Conservation (phyloP, 371 early-diverging fungal genomes). For the Chytridium lagenaria region DNA sequence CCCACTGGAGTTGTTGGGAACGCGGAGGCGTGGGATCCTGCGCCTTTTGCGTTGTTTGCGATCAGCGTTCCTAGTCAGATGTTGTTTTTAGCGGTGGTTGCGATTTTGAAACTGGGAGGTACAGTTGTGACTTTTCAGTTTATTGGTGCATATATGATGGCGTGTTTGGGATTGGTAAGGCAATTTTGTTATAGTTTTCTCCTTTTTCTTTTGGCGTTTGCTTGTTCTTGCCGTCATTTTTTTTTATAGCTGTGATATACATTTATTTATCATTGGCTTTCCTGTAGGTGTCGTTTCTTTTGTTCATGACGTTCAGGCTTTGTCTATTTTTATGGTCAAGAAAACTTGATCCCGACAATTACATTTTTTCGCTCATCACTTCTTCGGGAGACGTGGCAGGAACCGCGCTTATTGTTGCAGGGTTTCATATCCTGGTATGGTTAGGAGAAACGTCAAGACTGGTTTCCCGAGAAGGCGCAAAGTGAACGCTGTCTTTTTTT, state of each 20-base stretch:
- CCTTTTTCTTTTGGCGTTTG: constrained; percentile 7
- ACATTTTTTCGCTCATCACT: constrained; percentile 75
- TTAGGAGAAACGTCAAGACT: neutral
- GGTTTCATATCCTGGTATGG: constrained; percentile 33
- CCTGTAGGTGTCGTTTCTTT: constrained; percentile 14
- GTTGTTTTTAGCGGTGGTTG: constrained; percentile 67
- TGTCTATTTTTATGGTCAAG: constrained; percentile 69
- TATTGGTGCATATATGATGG: constrained; percentile 48
- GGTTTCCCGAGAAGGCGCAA: neutral
- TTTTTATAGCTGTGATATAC: too few relatives aligned
- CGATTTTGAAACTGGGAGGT: constrained; percentile 61
- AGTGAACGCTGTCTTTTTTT: too few relatives aligned
- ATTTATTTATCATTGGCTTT: too few relatives aligned
- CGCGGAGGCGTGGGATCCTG: constrained; percentile 59
- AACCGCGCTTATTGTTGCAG: constrained; percentile 52
- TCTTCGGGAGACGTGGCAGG: constrained; percentile 53
- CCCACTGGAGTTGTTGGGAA: constrained; percentile 11
- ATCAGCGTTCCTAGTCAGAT: constrained; percentile 78
- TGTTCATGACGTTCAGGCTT: constrained; percentile 52
- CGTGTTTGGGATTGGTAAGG: constrained; percentile 50
- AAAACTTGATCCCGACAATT: constrained; percentile 83
- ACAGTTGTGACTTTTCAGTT: constrained; percentile 40
- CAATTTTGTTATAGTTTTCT: neutral
- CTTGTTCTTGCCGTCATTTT: neutral
- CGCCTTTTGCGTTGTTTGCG: constrained; percentile 65